Percentiles rank a stretch among this genome's conserved stretches.
These are phyloP conservation scores for Salicornia ramosissima DNA, from an alignment of 148 eudicot genomes.

Conservation along the genomic window DNA sequence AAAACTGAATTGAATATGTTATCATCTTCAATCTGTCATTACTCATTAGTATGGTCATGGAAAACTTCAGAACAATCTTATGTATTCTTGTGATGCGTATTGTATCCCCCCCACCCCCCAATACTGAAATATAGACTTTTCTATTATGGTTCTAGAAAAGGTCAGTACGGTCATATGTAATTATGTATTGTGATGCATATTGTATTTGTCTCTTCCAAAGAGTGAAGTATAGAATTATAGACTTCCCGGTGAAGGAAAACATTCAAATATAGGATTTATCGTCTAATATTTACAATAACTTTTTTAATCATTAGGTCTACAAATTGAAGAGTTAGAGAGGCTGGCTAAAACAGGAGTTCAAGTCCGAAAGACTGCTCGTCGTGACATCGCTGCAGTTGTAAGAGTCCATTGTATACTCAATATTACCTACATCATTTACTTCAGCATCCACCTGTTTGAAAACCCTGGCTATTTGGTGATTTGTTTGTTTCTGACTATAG, in stretches of 20 bases:
- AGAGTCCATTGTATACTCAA: conserved; percentile 28
- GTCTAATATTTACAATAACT: not conserved
- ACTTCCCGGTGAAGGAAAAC: not conserved
- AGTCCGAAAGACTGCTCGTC: conserved; percentile 84
- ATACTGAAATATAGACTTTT: not conserved
- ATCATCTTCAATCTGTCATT: not conserved
- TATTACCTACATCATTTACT: not conserved
- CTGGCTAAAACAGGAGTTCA: conserved; percentile 68
- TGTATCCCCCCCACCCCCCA: not conserved
- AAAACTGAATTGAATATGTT: not conserved
- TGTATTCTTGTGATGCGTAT: not conserved
- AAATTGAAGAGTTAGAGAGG: conserved; percentile 61
- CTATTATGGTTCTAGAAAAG: not conserved
- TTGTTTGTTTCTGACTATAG: not conserved
- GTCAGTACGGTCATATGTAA: not conserved
- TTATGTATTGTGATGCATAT: not conserved
- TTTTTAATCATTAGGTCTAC: conserved; percentile 48
- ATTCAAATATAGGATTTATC: no score
- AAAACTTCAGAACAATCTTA: not conserved
- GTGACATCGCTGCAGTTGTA: conserved; percentile 94
- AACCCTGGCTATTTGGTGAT: not conserved
- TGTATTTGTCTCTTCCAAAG: not conserved
- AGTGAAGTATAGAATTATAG: not conserved
- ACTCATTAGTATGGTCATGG: not conserved
- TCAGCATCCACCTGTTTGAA: not conserved